Base-by-base conservation (phyloP, 192 early-diverging fungal species). In the Mortierella hygrophila region DNA sequence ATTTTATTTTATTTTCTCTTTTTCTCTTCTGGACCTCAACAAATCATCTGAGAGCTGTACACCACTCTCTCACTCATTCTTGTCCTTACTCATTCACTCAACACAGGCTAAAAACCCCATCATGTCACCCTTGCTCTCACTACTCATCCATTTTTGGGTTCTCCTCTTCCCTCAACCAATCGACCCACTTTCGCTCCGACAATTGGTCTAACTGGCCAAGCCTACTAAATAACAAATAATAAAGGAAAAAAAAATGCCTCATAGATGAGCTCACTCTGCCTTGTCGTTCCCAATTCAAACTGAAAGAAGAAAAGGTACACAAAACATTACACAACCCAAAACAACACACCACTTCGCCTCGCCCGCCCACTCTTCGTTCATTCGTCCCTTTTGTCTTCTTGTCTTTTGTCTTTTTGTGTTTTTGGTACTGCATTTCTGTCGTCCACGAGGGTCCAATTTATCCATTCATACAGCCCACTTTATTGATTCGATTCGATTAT, bases 231-330 rank as follows among this genome's bases (percentile, higher is more conserved):
- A 23, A 57, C 20, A 49, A 49, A 49, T 49, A 57, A 57, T 0
- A 6, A 18, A 60, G 11, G 2, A 11, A 65, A 65, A 65, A 65
- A 65, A 65, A 65, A 65, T 65, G 26, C 60, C 60, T 65, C 60
- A 65, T 32, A 65, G 32, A 65, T 65, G 60, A 65, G 60, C 60
- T 65, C 60, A 65, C 60, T 32, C 26, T 32, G 60, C 60, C 54
- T 55, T 20, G 20, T 18, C 54, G n/a, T 55, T 55, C 54, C 21
- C 26, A 65, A 65, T 65, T 32, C 60, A 65, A 32, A 63, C 55
- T 9, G 32, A 65, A 11, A 65, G 44, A 46, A 46, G 44, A 46
- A 46, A 44, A 46, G 44, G 2, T 46, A 46, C 13, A 60, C 55
- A 26, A 60, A 54, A 54, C 52, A 54, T 18, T 46, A 46, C 44